Conservation (phyloP, 495 filamentous ascomycete genomes). For the Penicillium canariense region DNA sequence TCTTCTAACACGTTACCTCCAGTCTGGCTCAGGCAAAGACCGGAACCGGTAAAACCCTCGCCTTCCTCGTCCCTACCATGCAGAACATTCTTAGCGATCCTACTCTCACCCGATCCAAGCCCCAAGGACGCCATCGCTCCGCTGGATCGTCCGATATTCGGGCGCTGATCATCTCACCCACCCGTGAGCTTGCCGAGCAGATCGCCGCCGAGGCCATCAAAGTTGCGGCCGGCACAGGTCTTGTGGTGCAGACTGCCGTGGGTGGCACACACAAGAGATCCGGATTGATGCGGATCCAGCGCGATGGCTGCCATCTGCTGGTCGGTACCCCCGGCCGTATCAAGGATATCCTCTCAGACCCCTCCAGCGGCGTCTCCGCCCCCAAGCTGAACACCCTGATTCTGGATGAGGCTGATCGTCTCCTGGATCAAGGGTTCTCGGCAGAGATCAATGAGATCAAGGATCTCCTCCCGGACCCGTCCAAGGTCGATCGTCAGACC, state of each 20-base stretch:
- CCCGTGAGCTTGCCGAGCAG: slow-evolving; percentile 91
- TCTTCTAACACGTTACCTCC: slow-evolving; percentile 18
- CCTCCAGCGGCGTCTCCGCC: slow-evolving; percentile 58
- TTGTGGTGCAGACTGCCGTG: slow-evolving; percentile 82
- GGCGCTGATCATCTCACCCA: slow-evolving; percentile 89
- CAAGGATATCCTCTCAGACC: slow-evolving; percentile 78
- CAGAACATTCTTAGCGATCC: slow-evolving; percentile 69
- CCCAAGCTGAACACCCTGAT: slow-evolving; percentile 78
- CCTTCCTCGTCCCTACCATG: slow-evolving; percentile 74
- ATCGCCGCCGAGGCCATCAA: slow-evolving; percentile 81
- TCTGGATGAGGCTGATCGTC: slow-evolving; percentile 90
- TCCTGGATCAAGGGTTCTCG: slow-evolving; percentile 89
- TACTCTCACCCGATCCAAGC: slow-evolving; percentile 34
- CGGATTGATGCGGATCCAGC: slow-evolving; percentile 61
- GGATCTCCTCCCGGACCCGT: slow-evolving; percentile 57
- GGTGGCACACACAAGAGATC: slow-evolving; percentile 75
- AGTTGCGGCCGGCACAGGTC: slow-evolving; percentile 60
- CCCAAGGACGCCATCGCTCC: slow-evolving; percentile 2
- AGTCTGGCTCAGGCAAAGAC: slow-evolving; percentile 88
- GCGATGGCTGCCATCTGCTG: slow-evolving; percentile 81
- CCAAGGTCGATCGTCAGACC: slow-evolving; percentile 71
- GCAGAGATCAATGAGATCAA: slow-evolving; percentile 72
- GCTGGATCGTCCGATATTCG: slow-evolving; percentile 64
- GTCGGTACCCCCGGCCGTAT: slow-evolving; percentile 90
- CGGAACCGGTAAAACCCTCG: slow-evolving; percentile 84